Percentiles rank a stretch among this genome's conserved stretches.
Conservation (phyloP, 805 yeast genomes). For the Nakazawaea ishiwadae region DNA sequence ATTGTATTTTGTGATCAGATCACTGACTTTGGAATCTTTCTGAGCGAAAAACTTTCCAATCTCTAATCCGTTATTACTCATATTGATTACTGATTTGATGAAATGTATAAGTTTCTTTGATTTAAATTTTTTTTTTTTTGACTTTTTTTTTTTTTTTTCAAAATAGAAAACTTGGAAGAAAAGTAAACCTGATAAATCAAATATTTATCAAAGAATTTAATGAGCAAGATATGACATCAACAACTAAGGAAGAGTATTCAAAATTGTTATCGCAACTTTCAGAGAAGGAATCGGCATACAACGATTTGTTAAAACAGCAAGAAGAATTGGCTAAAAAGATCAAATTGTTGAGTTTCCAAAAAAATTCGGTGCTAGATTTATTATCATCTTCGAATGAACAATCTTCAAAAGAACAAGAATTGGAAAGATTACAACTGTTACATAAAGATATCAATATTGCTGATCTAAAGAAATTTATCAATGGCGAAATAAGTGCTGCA, state of each 20-base stretch:
- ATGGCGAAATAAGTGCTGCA: not conserved
- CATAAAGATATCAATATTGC: not conserved
- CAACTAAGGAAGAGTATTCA: not conserved
- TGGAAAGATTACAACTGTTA: not conserved
- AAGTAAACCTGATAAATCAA: too few relatives aligned
- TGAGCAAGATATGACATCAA: not conserved
- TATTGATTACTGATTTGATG: not conserved
- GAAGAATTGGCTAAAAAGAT: not conserved
- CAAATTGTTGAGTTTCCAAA: not conserved
- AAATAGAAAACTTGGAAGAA: too few relatives aligned
- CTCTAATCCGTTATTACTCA: constrained; percentile 18
- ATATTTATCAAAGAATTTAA: not conserved
- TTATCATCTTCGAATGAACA: not conserved
- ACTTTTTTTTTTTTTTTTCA: not conserved
- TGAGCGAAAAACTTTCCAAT: constrained; percentile 26
- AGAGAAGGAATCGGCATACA: not conserved
- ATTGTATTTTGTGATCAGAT: constrained; percentile 44
- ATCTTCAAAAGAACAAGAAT: not conserved
- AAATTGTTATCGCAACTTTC: not conserved
- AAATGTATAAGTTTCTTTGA: not conserved
- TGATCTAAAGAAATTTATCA: not conserved
- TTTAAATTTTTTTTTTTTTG: not conserved
- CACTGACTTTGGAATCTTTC: constrained; percentile 21
- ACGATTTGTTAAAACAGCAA: not conserved
- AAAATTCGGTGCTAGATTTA: constrained; percentile 6